A percentile compares a stretch with the other conserved stretches of the same genome.
These are phyloP conservation scores for Claviceps pazoutovae DNA, from an alignment of 2,329 filamentous ascomycete genomes.

Conservation along the genomic window DNA sequence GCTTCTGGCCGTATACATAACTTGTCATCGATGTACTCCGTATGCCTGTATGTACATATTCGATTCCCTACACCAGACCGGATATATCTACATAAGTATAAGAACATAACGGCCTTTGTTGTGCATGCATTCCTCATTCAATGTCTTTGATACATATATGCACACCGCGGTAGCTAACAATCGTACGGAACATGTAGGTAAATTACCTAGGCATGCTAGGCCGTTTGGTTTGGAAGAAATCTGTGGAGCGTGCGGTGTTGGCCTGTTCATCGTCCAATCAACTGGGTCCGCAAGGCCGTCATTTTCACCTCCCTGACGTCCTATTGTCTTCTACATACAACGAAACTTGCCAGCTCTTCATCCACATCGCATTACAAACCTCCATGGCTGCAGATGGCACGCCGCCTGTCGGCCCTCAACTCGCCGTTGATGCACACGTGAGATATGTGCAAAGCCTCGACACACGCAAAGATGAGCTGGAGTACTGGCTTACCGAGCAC, in stretches of 20 bases:
- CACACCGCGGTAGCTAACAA: too few species aligned
- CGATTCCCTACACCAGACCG: too few species aligned
- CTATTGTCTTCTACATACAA: not conserved
- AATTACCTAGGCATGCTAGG: too few species aligned
- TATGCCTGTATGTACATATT: too few species aligned
- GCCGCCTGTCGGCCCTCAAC: conserved; percentile 25
- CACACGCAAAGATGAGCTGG: conserved; percentile 81
- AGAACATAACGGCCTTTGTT: too few species aligned
- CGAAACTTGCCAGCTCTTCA: not conserved
- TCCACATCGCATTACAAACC: not conserved
- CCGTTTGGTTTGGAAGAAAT: too few species aligned
- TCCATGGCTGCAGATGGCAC: conserved; percentile 17
- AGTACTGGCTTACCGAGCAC: conserved; percentile 97
- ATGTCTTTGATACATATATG: too few species aligned
- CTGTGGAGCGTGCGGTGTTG: not conserved
- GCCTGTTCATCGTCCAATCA: not conserved
- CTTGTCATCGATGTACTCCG: too few species aligned
- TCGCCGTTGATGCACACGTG: conserved; percentile 54
- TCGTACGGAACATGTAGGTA: too few species aligned
- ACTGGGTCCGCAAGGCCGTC: not conserved
- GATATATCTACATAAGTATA: too few species aligned
- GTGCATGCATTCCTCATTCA: too few species aligned
- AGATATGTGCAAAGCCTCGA: conserved; percentile 88
- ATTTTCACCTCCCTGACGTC: not conserved
- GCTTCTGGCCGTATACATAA: too few species aligned